Percentiles rank a stretch among this genome's conserved stretches.
Conservation (phyloP, 768 basidiomycete species). For the Naganishia vishniacii region DNA sequence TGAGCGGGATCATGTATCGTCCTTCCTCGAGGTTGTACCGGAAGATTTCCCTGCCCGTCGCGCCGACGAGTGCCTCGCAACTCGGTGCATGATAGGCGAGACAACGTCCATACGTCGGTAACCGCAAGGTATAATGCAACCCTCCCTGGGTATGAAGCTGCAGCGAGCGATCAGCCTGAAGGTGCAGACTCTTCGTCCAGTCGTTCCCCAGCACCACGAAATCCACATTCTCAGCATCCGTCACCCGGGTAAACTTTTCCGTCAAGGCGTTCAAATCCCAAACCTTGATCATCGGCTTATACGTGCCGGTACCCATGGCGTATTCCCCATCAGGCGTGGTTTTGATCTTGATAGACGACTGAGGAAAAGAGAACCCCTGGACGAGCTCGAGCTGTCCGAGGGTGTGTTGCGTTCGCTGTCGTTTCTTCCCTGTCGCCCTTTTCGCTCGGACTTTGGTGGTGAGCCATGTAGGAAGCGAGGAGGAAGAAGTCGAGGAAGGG, state of each 20-base stretch:
- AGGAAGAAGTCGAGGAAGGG: conserved; percentile 74
- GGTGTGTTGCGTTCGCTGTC: conserved; percentile 52
- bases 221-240: conserved; percentile 95
- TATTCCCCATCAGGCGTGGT: conserved; percentile 87
- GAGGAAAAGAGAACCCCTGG: conserved; percentile 95
- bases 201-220: conserved; percentile 93
- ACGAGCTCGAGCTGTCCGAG: conserved; percentile 84
- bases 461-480: conserved; percentile 92
- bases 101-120: conserved; percentile 88
- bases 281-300: conserved; percentile 94
- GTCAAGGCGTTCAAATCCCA: conserved; percentile 91
- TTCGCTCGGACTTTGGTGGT: conserved; percentile 51
- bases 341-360: conserved; percentile 85
- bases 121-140: conserved; percentile 82
- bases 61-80: conserved; percentile 80
- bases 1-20: conserved; percentile 70
- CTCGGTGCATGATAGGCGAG: conserved; percentile 90
- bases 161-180: conserved; percentile 91
- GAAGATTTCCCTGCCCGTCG: conserved; percentile 79
- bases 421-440: conserved; percentile 37
- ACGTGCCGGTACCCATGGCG: conserved; percentile 88
- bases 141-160: conserved; percentile 92
- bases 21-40: conserved; percentile 94
- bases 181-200: conserved; percentile 97
- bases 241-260: conserved; percentile 90